Percentiles rank a stretch among this genome's conserved stretches.
These are phyloP conservation scores for Raffaelea arxii DNA, from an alignment of 2,329 filamentous ascomycete species.

Conservation along the genomic window DNA sequence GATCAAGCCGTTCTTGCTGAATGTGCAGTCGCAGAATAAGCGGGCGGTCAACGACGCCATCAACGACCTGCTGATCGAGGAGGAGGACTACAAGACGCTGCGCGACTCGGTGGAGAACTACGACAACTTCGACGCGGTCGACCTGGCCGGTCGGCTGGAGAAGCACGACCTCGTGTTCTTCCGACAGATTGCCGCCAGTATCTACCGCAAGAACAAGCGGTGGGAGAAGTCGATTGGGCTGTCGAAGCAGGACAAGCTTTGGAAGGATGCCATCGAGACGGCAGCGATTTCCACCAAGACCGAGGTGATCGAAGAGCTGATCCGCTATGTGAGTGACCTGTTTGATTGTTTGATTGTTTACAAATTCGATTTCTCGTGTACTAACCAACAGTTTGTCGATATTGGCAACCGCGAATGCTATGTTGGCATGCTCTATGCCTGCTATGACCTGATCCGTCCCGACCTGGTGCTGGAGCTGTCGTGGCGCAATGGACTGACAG, in stretches of 20 bases:
- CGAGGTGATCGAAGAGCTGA: conserved; percentile 88
- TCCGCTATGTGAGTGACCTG: conserved; percentile 80
- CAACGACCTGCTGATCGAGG: conserved; percentile 94
- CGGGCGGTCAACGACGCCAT: conserved; percentile 95
- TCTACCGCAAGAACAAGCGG: conserved; percentile 99
- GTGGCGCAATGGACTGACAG: conserved; percentile 87
- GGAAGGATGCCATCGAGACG: conserved; percentile 99
- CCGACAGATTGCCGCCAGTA: conserved; percentile 94
- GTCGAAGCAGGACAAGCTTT: conserved; percentile 98
- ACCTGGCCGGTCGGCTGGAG: conserved; percentile 84
- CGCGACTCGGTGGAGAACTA: conserved; percentile 97
- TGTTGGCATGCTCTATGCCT: conserved; percentile 98
- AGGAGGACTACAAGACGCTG: conserved; percentile 98
- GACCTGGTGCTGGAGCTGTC: conserved; percentile 92
- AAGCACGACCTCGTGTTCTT: conserved; percentile 98
- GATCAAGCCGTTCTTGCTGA: conserved; percentile 97
- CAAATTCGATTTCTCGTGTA: no score
- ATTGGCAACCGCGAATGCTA: conserved; percentile 99
- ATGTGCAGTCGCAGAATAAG: conserved; percentile 96
- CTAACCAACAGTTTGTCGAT: conserved; percentile 74
- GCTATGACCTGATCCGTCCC: conserved; percentile 91
- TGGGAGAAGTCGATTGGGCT: conserved; percentile 98
- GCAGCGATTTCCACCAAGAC: conserved; percentile 82
- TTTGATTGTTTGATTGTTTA: background rate
- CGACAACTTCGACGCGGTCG: conserved; percentile 96